Base-by-base conservation (phyloP, 257 asterid species). In the Solanum dulcamara region DNA sequence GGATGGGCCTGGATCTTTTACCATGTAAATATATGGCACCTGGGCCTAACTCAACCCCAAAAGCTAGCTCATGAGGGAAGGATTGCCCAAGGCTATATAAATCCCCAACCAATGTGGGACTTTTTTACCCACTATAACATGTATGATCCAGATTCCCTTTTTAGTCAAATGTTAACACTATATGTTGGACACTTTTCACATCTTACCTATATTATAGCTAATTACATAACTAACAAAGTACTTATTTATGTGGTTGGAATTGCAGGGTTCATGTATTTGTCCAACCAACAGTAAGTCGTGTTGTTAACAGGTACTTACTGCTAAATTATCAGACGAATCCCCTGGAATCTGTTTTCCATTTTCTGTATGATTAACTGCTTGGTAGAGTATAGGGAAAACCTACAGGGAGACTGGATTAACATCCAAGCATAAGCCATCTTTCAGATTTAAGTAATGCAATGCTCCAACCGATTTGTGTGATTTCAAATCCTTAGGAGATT, bases 181-280 rank as follows among this genome's bases (percentile, higher is more conserved):
- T 48, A 10, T 79, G 64, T 79, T 46, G 30, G 83, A 79, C 42
- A 79, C 26, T 79, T 79, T 79, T 9, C 44, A 79, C 28, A 48
- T 5, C 14, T 28, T 77, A 44, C 60, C 82, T 46, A 44, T 28
- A 26, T 46, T 46, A 77, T 75, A 75, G 44, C 60, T 15, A 75
- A 44, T 26, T 44, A 75, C 60, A 75, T 46, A 14, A 79, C 83
- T 30, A 17, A 48, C 64, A 48, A 79, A 17, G 42, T 50, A 50
- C 11, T 79, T 79, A 28, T 79, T 44, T 48, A 12, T 79, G 30
- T 79, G 30, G 64, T 10, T 86, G 87, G 62, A 44, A 57, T 90
- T 90, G 89, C 97, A 96, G 99, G 98, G 98, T 97, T 86, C 97
- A 95, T 90, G 86, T 90, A 64, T 97, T 97, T 87, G 95, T 92